Percentiles rank a stretch among this genome's conserved stretches.
Conservation (phyloP, 495 filamentous ascomycete genomes). For the Hyaloscypha bicolor region DNA sequence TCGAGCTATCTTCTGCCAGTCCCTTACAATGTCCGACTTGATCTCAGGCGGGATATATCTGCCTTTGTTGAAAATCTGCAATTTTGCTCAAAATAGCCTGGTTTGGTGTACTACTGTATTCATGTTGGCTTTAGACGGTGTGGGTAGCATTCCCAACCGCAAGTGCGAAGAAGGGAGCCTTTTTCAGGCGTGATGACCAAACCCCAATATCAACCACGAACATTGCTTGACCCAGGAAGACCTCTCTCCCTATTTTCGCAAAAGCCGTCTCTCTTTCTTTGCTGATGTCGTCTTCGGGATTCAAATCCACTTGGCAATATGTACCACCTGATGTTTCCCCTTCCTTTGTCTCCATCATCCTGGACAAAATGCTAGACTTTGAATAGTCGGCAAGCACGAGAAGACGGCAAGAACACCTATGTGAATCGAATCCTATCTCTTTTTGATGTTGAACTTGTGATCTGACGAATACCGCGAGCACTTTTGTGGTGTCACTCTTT, state of each 20-base stretch:
- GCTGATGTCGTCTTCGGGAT: background rate
- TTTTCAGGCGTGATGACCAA: background rate
- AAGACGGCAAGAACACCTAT: background rate
- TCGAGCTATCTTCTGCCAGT: too few relatives aligned
- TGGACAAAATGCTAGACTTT: background rate
- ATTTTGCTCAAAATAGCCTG: too few relatives aligned
- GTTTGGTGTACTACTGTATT: too few relatives aligned
- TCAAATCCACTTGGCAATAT: background rate
- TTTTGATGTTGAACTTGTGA: background rate
- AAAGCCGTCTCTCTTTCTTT: background rate
- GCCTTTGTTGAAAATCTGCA: too few relatives aligned
- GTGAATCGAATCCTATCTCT: background rate
- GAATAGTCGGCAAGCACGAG: background rate
- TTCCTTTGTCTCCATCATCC: background rate
- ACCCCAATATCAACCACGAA: constrained; percentile 14
- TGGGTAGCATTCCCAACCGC: background rate
- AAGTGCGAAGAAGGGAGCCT: background rate
- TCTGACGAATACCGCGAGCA: constrained; percentile 3
- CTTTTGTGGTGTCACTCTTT: background rate
- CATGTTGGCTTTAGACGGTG: too few relatives aligned
- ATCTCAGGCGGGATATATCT: too few relatives aligned
- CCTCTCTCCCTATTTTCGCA: constrained; percentile 8
- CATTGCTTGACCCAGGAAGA: constrained; percentile 14
- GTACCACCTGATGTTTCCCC: background rate
- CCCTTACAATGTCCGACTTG: too few relatives aligned